Evolutionary conservation across 257 asterid genomes (phyloP).

Genomic region (Solanum peruvianum): DNA sequence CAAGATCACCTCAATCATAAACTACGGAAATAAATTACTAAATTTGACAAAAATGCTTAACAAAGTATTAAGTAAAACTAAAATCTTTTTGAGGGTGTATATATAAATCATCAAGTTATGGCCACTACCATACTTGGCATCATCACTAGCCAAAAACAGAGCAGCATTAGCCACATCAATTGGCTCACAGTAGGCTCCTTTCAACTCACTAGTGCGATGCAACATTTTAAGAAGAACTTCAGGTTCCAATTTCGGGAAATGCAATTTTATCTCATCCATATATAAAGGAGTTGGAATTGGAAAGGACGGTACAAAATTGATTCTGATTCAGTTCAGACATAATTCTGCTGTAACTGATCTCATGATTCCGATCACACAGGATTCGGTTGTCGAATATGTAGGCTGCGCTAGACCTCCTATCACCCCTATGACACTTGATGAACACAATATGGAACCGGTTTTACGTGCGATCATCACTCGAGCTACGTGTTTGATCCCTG

Average conservation of each 20-base stretch:
- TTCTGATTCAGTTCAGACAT: conserved; percentile 49
- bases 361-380: conserved; percentile 51
- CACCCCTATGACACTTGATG: conserved; percentile 67
- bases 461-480: conserved; percentile 73
- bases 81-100: too few species aligned
- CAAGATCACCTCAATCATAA: too few species aligned
- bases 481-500: conserved; percentile 84
- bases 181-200: conserved; percentile 55
- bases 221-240: conserved; percentile 36
- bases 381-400: conserved; percentile 59
- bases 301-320: conserved; percentile 76
- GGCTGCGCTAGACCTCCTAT: conserved; percentile 76
- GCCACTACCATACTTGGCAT: conserved; percentile 69
- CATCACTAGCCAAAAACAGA: conserved; percentile 67
- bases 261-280: conserved; percentile 37
- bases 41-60: too few species aligned
- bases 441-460: conserved; percentile 65
- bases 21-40: too few species aligned
- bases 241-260: conserved; percentile 31
- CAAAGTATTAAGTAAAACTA: too few species aligned
- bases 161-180: conserved; percentile 75
- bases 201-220: conserved; percentile 37
- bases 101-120: conserved; percentile 61
- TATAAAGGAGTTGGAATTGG: conserved; percentile 66
- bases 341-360: conserved; percentile 55